These are phyloP conservation scores for Trametes sp. DNA, from an alignment of 1,284 basidiomycete species.

Conservation along the genomic window DNA sequence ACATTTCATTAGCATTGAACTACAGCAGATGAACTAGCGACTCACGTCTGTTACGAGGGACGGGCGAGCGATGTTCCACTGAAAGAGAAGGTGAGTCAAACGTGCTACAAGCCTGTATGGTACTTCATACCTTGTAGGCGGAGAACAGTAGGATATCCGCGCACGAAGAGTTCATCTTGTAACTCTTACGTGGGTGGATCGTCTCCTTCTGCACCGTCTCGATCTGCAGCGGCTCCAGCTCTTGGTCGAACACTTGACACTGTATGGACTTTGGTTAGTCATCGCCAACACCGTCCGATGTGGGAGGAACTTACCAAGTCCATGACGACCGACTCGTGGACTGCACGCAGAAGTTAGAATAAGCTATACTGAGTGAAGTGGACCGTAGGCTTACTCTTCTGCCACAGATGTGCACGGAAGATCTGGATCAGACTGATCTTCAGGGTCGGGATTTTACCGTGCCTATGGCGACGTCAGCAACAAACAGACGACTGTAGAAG, in stretches of 20 bases:
- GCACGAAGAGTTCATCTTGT: slow-evolving; percentile 99
- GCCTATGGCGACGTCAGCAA: slow-evolving; percentile 58
- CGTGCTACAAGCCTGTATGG: too few species aligned
- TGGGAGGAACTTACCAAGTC: slow-evolving; percentile 70
- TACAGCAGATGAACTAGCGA: slow-evolving; percentile 17
- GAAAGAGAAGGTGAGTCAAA: slow-evolving; percentile 30
- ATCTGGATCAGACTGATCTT: slow-evolving; percentile 99
- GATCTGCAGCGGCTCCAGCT: slow-evolving; percentile 97
- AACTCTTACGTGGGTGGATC: slow-evolving; percentile 98
- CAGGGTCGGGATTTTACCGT: slow-evolving; percentile 97
- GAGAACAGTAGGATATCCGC: slow-evolving; percentile 98
- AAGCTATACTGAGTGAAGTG: background rate
- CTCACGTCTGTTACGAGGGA: slow-evolving; percentile 93
- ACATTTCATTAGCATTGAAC: slow-evolving; percentile 5
- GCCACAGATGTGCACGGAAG: slow-evolving; percentile 99
- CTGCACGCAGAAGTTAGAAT: slow-evolving; percentile 44
- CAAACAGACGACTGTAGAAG: background rate
- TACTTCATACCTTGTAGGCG: slow-evolving; percentile 76
- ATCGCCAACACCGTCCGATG: background rate
- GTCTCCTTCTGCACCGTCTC: slow-evolving; percentile 99
- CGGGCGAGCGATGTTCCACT: slow-evolving; percentile 98
- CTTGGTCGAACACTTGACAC: slow-evolving; percentile 99
- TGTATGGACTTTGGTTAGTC: slow-evolving; percentile 33
- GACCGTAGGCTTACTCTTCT: slow-evolving; percentile 77
- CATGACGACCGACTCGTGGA: slow-evolving; percentile 94